These are phyloP conservation scores for Pouteria campechiana DNA, from an alignment of 179 eudicot genomes.

Conservation along the genomic window DNA sequence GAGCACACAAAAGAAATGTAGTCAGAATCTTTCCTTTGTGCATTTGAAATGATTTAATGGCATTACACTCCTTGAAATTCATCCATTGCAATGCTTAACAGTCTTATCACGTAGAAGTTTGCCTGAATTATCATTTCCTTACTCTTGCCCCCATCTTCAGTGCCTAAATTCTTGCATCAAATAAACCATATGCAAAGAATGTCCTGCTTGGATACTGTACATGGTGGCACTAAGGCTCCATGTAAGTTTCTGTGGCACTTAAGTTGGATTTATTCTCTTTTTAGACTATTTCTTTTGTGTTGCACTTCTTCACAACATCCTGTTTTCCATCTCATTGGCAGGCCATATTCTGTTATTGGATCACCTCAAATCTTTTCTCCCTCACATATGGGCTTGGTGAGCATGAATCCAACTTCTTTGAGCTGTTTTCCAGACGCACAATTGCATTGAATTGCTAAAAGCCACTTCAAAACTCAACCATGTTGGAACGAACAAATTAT, in stretches of 20 bases:
- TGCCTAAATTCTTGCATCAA: not conserved
- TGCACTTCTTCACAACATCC: not conserved
- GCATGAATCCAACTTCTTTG: too few relatives aligned
- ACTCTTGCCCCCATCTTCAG: too few relatives aligned
- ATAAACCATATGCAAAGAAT: not conserved
- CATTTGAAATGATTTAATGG: too few relatives aligned
- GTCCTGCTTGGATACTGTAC: not conserved
- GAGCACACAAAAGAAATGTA: not conserved
- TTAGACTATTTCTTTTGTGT: not conserved
- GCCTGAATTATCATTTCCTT: too few relatives aligned
- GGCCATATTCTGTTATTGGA: conserved; percentile 95
- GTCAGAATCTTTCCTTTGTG: too few relatives aligned
- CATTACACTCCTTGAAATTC: too few relatives aligned
- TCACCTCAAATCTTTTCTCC: conserved; percentile 82
- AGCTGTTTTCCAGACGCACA: conserved; percentile 12
- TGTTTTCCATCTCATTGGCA: conserved; percentile 24
- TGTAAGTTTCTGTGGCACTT: not conserved
- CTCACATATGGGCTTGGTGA: conserved; percentile 71
- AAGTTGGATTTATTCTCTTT: not conserved
- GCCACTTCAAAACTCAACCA: not conserved
- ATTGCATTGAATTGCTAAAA: not conserved
- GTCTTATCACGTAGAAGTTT: too few relatives aligned
- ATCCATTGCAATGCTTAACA: too few relatives aligned
- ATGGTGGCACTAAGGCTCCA: not conserved
- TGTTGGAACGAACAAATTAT: too few relatives aligned